Conservation (phyloP, 2,329 filamentous ascomycete genomes). For the Cladosporium sp. region DNA sequence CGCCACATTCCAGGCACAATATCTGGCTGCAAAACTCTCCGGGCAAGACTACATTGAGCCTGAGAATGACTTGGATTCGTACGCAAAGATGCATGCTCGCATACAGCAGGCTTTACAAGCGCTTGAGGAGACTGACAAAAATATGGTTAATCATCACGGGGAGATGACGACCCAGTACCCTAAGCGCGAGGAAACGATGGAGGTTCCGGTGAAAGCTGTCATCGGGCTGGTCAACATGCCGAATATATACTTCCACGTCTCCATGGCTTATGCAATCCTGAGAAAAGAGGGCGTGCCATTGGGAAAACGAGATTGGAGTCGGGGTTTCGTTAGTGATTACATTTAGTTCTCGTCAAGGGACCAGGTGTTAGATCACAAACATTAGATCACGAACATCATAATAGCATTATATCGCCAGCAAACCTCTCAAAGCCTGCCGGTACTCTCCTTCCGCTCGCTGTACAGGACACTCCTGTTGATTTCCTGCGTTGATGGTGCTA, state of each 20-base stretch:
- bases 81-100: neutral
- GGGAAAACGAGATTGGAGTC: conserved; percentile 5
- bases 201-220: neutral
- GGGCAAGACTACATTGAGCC: neutral
- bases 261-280: conserved; percentile 5
- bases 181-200: neutral
- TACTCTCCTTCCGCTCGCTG: neutral
- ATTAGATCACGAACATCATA: no score
- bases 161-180: neutral
- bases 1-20: conserved; percentile 1
- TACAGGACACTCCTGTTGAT: conserved; percentile 39
- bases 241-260: conserved; percentile 3
- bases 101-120: neutral
- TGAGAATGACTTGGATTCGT: neutral
- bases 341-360: neutral
- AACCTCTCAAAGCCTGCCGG: no score
- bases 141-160: neutral
- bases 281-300: neutral
- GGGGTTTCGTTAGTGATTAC: neutral
- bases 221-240: neutral
- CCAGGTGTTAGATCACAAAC: no score
- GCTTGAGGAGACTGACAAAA: neutral
- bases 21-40: neutral
- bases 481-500: conserved; percentile 44
- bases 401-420: no score